These are phyloP conservation scores for Septoria linicola DNA, from an alignment of 2,329 filamentous ascomycete species.

Conservation along the genomic window DNA sequence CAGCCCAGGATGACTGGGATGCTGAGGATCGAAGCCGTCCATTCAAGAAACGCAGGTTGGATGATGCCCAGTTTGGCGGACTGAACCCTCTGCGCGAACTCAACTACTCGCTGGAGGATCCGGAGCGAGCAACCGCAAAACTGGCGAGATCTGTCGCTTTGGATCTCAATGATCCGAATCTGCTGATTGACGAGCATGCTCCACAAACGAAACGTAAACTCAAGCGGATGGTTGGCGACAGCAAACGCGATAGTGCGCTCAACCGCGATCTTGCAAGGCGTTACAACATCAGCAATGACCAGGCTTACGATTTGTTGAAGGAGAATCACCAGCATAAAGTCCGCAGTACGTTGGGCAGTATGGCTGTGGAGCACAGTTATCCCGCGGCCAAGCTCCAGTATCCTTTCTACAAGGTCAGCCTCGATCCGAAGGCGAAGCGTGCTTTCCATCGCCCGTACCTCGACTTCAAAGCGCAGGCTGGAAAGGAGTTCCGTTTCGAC, in stretches of 20 bases:
- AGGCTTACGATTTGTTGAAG: slow-evolving; percentile 91
- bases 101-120: slow-evolving; percentile 68
- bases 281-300: slow-evolving; percentile 96
- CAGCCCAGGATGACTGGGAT: slow-evolving; percentile 35
- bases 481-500: slow-evolving; percentile 66
- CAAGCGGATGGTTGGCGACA: slow-evolving; percentile 50
- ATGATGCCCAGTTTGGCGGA: slow-evolving; percentile 27
- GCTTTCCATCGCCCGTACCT: slow-evolving; percentile 83
- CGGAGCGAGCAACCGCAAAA: slow-evolving; percentile 68
- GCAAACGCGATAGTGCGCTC: slow-evolving; percentile 66
- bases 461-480: slow-evolving; percentile 59
- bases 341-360: slow-evolving; percentile 83
- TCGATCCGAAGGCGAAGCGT: slow-evolving; percentile 69
- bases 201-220: slow-evolving; percentile 59
- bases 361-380: slow-evolving; percentile 91
- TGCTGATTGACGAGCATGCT: slow-evolving; percentile 78
- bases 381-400: slow-evolving; percentile 88
- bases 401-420: slow-evolving; percentile 90
- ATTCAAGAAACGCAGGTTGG: slow-evolving; percentile 65
- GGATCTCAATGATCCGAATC: slow-evolving; percentile 82
- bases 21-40: slow-evolving; percentile 41
- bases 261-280: slow-evolving; percentile 73
- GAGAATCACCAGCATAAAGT: slow-evolving; percentile 97
- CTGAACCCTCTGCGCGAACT: slow-evolving; percentile 24
- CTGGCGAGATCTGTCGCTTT: slow-evolving; percentile 77